Percentiles rank a stretch among this genome's conserved stretches.
Evolutionary conservation across 345 rosid genomes (phyloP).

Genomic region (Anacardium occidentale): DNA sequence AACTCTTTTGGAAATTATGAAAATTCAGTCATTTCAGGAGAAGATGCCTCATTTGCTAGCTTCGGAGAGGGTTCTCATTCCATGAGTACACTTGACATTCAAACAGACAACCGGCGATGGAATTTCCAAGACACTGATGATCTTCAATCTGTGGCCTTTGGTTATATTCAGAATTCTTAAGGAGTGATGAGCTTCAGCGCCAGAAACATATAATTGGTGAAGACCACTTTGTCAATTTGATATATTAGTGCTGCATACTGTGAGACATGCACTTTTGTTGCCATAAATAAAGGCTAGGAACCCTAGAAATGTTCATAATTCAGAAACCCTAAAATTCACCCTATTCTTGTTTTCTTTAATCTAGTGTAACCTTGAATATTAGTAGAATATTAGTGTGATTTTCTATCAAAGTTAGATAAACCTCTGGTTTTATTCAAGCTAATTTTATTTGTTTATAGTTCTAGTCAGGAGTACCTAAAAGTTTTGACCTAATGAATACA

Average conservation of each 20-base stretch:
- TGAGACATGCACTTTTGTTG: conserved; percentile 43
- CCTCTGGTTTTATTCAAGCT: conserved; percentile 19
- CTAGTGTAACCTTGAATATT: conserved; percentile 32
- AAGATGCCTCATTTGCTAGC: conserved; percentile 42
- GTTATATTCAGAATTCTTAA: conserved; percentile 56
- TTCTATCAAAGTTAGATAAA: conserved; percentile 20
- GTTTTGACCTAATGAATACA: conserved; percentile 25
- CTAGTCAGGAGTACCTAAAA: conserved; percentile 26
- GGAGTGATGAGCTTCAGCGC: background rate
- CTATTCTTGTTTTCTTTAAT: conserved; percentile 24
- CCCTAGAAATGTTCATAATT: conserved; percentile 38
- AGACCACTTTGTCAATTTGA: conserved; percentile 37
- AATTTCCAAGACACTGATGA: conserved; percentile 63
- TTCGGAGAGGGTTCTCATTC: conserved; percentile 56
- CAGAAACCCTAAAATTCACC: conserved; percentile 37
- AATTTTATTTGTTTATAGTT: conserved; percentile 26
- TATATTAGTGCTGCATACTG: conserved; percentile 33
- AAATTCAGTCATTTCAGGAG: conserved; percentile 39
- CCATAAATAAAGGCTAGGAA: conserved; percentile 46
- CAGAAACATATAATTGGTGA: conserved; percentile 30
- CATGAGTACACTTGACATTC: conserved; percentile 46
- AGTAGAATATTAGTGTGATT: conserved; percentile 25
- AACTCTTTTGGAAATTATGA: conserved; percentile 40
- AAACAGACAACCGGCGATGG: conserved; percentile 48
- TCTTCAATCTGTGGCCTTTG: conserved; percentile 59